Conservation (phyloP, 805 yeast genomes). For the Yamadazyma scolyti region DNA sequence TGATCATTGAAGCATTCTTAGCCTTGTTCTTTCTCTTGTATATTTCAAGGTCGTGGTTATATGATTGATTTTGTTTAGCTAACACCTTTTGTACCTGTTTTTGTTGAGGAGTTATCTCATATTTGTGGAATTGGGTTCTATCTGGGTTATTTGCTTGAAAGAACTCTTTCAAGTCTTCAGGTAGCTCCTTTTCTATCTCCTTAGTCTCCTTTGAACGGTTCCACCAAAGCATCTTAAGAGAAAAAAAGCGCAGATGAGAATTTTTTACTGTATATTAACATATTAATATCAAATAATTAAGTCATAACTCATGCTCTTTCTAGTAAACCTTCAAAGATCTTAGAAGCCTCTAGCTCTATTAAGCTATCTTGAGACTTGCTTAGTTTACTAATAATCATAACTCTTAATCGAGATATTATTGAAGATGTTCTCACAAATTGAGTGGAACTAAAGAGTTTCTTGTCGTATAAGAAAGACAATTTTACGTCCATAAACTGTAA, state of each 20-base stretch:
- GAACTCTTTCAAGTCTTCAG: slow-evolving; percentile 28
- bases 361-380: slow-evolving; percentile 12
- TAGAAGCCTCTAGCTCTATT: slow-evolving; percentile 33
- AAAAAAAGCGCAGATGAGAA: background rate
- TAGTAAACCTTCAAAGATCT: slow-evolving; percentile 36
- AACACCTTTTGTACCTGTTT: slow-evolving; percentile 23
- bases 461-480: slow-evolving; percentile 8
- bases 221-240: slow-evolving; percentile 13
- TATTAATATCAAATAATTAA: background rate
- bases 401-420: slow-evolving; percentile 28
- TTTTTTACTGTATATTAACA: background rate
- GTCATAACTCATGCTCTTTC: slow-evolving; percentile 19
- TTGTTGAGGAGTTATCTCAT: slow-evolving; percentile 24
- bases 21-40: slow-evolving; percentile 26
- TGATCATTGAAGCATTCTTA: slow-evolving; percentile 24
- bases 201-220: slow-evolving; percentile 16
- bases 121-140: slow-evolving; percentile 16
- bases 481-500: slow-evolving; percentile 10
- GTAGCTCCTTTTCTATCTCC: slow-evolving; percentile 30
- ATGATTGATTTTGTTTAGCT: slow-evolving; percentile 12
- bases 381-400: slow-evolving; percentile 23
- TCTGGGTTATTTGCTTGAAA: slow-evolving; percentile 29
- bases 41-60: slow-evolving; percentile 24
- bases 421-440: slow-evolving; percentile 31
- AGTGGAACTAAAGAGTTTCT: slow-evolving; percentile 20